Conservation (phyloP, 306 rosid genomes). For the Neltuma alba region DNA sequence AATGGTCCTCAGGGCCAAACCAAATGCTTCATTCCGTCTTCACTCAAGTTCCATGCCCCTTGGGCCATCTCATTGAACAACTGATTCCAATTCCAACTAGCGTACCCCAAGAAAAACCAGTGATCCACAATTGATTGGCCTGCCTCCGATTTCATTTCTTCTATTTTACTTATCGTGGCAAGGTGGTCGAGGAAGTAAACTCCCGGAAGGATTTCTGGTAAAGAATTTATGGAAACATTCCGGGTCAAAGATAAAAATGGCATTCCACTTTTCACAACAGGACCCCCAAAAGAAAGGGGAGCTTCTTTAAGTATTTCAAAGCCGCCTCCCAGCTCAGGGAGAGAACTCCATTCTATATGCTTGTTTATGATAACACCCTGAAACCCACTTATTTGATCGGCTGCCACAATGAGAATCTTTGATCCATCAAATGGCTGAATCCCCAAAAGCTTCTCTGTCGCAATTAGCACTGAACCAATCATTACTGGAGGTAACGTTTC, state of each 20-base stretch:
- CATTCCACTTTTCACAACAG: slow-evolving; percentile 59
- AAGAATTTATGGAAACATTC: slow-evolving; percentile 31
- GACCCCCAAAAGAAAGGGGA: slow-evolving; percentile 81
- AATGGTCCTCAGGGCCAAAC: slow-evolving; percentile 65
- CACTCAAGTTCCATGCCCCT: slow-evolving; percentile 74
- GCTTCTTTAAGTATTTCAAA: slow-evolving; percentile 54
- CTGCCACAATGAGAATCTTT: slow-evolving; percentile 74
- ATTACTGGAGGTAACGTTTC: slow-evolving; percentile 48
- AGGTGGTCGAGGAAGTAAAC: slow-evolving; percentile 69
- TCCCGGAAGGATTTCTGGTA: slow-evolving; percentile 74
- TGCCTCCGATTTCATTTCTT: slow-evolving; percentile 57
- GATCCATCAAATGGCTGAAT: slow-evolving; percentile 72
- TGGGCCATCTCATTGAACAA: slow-evolving; percentile 67
- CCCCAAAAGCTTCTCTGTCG: slow-evolving; percentile 67
- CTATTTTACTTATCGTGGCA: slow-evolving; percentile 47
- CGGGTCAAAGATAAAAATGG: slow-evolving; percentile 69
- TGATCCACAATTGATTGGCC: slow-evolving; percentile 50
- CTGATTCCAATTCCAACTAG: slow-evolving; percentile 91
- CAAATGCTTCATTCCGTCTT: slow-evolving; percentile 50
- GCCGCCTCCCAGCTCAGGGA: slow-evolving; percentile 56
- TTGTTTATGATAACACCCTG: slow-evolving; percentile 87
- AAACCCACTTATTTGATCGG: slow-evolving; percentile 65
- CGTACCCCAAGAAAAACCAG: slow-evolving; percentile 93
- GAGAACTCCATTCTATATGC: slow-evolving; percentile 63
- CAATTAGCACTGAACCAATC: slow-evolving; percentile 66